These are phyloP conservation scores for Tripterygium wilfordii DNA, from an alignment of 177 flowering plant species.

Conservation along the genomic window DNA sequence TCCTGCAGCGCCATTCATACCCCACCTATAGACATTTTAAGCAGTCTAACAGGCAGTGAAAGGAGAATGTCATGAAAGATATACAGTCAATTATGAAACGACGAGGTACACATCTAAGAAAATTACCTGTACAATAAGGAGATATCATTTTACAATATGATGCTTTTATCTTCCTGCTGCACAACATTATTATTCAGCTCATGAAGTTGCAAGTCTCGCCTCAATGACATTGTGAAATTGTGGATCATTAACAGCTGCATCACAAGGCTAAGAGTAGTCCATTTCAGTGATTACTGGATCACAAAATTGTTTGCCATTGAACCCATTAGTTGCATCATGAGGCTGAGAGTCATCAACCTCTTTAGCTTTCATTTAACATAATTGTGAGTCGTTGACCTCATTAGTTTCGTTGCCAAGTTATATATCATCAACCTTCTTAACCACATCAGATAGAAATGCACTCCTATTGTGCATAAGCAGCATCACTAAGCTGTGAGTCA, in stretches of 20 bases:
- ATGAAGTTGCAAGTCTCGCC: neutral
- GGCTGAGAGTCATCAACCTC: constrained; percentile 4
- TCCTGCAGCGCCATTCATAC: neutral
- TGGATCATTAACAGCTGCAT: constrained; percentile 3
- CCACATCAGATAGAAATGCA: constrained; percentile 7
- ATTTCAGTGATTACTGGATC: constrained; percentile 1
- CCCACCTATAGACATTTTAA: neutral
- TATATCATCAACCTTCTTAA: constrained; percentile 12
- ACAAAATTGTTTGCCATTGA: constrained; percentile 4
- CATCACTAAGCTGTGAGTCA: constrained; percentile 5
- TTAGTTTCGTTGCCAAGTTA: neutral
- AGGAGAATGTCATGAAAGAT: neutral
- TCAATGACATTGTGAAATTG: neutral
- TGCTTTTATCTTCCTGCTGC: constrained; percentile 21
- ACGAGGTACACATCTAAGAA: neutral
- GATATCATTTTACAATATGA: constrained; percentile 17
- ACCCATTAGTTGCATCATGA: constrained; percentile 1
- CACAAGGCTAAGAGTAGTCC: constrained; percentile 3
- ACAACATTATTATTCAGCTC: neutral
- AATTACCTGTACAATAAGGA: no score
- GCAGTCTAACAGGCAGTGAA: neutral
- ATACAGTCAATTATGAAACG: neutral
- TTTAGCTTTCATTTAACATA: neutral
- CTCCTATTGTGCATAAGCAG: constrained; percentile 4
- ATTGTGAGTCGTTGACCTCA: constrained; percentile 7